Evolutionary conservation across 192 early-diverging fungal genomes (phyloP).

Genomic region (Rhizophlyctis rosea): DNA sequence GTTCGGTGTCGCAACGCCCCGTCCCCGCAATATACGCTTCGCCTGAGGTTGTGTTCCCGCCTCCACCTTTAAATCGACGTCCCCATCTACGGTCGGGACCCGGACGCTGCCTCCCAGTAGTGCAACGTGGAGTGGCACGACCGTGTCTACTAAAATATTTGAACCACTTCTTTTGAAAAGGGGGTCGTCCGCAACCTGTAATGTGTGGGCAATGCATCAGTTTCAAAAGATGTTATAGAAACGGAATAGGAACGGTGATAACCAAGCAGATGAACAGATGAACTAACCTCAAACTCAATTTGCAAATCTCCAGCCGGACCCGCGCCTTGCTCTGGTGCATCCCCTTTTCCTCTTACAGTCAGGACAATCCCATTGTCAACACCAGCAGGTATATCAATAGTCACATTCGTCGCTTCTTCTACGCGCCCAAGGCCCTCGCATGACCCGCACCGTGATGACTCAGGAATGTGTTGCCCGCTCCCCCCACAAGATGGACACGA

Average conservation of each 20-base stretch:
- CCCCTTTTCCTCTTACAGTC: constrained; percentile 73
- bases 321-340: constrained; percentile 69
- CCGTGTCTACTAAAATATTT: constrained; percentile 71
- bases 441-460: constrained; percentile 64
- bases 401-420: constrained; percentile 64
- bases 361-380: constrained; percentile 82
- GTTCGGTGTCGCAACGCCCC: constrained; percentile 69
- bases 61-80: constrained; percentile 86
- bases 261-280: constrained; percentile 9
- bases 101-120: constrained; percentile 82
- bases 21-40: constrained; percentile 67
- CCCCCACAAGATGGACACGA: constrained; percentile 84
- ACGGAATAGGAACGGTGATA: constrained; percentile 16
- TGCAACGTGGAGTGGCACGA: constrained; percentile 81
- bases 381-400: constrained; percentile 78
- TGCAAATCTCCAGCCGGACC: constrained; percentile 82
- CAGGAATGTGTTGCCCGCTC: constrained; percentile 65
- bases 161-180: constrained; percentile 81
- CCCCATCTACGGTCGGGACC: constrained; percentile 93
- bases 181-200: constrained; percentile 49
- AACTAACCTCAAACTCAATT: constrained; percentile 65
- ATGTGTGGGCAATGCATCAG: too few species aligned
- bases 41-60: constrained; percentile 90
- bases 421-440: constrained; percentile 84
- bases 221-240: too few species aligned